phyloP scores from a whole-genome alignment of 192 early-diverging fungal species.

The Coemansia sp. region DNA sequence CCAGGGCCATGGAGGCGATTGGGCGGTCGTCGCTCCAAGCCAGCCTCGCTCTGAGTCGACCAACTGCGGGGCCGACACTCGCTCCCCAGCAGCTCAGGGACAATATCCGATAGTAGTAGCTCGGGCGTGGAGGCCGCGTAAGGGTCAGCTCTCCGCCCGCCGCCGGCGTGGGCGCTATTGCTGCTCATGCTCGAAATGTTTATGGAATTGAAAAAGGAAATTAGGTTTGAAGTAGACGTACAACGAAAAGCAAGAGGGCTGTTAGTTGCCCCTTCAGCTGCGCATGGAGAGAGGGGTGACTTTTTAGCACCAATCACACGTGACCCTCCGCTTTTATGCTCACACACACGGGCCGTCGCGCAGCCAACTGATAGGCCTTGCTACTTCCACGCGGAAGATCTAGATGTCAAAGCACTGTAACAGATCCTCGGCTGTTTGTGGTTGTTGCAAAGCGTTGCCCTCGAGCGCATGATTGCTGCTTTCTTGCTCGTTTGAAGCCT shows the following conservation, averaged over 20 bases:
- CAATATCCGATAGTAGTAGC: conserved; percentile 25
- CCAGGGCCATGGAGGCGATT: background rate
- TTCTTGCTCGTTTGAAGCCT: background rate
- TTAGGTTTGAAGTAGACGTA: background rate
- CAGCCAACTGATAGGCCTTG: background rate
- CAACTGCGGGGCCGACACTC: conserved; percentile 47
- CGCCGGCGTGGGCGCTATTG: background rate
- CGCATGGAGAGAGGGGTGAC: background rate
- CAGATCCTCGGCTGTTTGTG: conserved; percentile 7
- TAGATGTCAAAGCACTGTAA: conserved; percentile 8
- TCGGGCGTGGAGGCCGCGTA: conserved; percentile 41
- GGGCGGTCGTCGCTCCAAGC: conserved; percentile 2
- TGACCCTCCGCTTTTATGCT: background rate
- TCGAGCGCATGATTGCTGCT: background rate
- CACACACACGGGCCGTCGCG: background rate
- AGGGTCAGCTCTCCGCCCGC: conserved; percentile 12
- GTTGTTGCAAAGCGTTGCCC: background rate
- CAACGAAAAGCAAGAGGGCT: background rate
- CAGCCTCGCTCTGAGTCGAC: conserved; percentile 24
- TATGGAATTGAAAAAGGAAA: background rate
- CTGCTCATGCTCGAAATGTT: background rate
- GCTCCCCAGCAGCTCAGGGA: conserved; percentile 32
- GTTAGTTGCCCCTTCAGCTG: background rate
- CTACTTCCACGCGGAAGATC: background rate
- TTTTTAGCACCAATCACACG: background rate